Percentiles rank a stretch among this genome's conserved stretches.
phyloP scores from a whole-genome alignment of 2,329 filamentous ascomycete genomes.

The Chaetomiaceae sp. region DNA sequence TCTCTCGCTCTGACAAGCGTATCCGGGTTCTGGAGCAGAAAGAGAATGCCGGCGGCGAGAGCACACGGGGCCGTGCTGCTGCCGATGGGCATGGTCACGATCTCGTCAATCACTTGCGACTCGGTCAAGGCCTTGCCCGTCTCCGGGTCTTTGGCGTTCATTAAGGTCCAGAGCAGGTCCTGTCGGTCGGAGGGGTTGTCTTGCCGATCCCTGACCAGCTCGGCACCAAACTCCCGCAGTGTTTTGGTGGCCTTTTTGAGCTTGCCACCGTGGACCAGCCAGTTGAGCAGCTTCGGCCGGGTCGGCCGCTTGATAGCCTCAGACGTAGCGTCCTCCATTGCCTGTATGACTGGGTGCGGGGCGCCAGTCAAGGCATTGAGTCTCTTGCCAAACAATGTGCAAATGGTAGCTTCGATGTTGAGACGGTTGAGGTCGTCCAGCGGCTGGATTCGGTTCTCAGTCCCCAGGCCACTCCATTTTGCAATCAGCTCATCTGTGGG shows the following conservation, averaged over 20 bases:
- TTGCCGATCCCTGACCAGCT: conserved; percentile 53
- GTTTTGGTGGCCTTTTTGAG: conserved; percentile 49
- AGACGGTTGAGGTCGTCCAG: conserved; percentile 48
- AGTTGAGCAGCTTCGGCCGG: conserved; percentile 47
- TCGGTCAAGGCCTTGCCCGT: conserved; percentile 55
- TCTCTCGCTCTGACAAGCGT: conserved; percentile 45
- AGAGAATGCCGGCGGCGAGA: conserved; percentile 43
- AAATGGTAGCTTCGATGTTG: conserved; percentile 47
- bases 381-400: conserved; percentile 48
- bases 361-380: conserved; percentile 43
- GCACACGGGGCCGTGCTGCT: conserved; percentile 46
- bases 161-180: conserved; percentile 57
- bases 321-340: conserved; percentile 50
- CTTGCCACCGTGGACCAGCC: conserved; percentile 47
- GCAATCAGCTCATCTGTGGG: conserved; percentile 45
- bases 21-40: conserved; percentile 47
- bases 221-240: conserved; percentile 51
- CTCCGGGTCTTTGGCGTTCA: conserved; percentile 56
- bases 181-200: conserved; percentile 49
- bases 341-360: conserved; percentile 45
- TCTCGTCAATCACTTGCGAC: conserved; percentile 60
- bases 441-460: conserved; percentile 38
- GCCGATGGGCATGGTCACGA: conserved; percentile 62
- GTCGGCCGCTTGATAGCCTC: conserved; percentile 53
- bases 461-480: conserved; percentile 42